phyloP scores from a whole-genome alignment of 139 green algal species.

The Tetradesmus obliquus region DNA sequence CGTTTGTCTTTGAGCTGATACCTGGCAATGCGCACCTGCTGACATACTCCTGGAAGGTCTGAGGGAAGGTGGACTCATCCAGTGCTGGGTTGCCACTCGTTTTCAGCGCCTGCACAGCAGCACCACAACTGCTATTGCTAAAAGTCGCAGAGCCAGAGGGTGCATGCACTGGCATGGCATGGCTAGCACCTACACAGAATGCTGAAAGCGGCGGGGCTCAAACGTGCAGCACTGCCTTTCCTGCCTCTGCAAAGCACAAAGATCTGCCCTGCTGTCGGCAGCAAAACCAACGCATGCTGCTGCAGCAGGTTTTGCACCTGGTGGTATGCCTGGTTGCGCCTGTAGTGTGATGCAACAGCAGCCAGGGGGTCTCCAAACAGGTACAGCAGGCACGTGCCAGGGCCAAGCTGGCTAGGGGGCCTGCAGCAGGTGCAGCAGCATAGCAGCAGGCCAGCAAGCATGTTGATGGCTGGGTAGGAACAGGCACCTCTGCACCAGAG shows the following conservation, averaged over 20 bases:
- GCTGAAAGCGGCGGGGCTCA: too few species aligned
- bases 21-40: background rate
- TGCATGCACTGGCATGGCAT: background rate
- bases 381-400: conserved; percentile 53
- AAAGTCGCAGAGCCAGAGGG: background rate
- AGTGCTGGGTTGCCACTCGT: conserved; percentile 47
- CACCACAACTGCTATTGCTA: background rate
- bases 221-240: too few species aligned
- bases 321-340: conserved; percentile 57
- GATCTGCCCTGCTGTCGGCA: background rate
- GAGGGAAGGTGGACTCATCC: conserved; percentile 43
- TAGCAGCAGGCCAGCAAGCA: background rate
- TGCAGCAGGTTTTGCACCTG: conserved; percentile 38
- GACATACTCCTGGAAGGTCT: conserved; percentile 50
- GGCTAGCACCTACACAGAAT: too few species aligned
- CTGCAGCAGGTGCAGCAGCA: background rate
- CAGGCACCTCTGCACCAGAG: background rate
- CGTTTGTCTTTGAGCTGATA: too few species aligned
- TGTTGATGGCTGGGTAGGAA: background rate
- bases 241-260: too few species aligned
- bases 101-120: conserved; percentile 49
- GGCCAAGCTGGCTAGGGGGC: background rate
- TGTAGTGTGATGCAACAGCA: conserved; percentile 59
- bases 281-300: background rate
- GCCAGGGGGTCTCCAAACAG: conserved; percentile 64